Conservation (phyloP, 164 flowering plant species). For the Amborella trichopoda region DNA sequence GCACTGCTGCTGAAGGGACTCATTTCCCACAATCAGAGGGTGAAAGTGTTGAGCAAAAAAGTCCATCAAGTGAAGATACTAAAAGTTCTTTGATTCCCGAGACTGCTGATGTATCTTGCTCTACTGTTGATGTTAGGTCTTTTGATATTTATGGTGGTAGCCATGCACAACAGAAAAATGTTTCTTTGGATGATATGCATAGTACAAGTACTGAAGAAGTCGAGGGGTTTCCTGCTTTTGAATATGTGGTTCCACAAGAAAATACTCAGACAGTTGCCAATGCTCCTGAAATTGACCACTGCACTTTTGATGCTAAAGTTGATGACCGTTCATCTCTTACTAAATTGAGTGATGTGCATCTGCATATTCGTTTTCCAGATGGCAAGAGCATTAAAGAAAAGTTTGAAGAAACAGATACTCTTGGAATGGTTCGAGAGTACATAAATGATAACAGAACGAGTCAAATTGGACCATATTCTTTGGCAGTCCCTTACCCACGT, state of each 20-base stretch:
- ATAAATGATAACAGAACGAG: constrained; percentile 36
- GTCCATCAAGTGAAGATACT: constrained; percentile 9
- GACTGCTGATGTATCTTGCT: not conserved
- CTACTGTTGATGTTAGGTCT: constrained; percentile 10
- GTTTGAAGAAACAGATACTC: constrained; percentile 34
- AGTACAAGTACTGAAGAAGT: not conserved
- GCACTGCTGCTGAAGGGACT: constrained; percentile 11
- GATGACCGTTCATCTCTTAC: constrained; percentile 1
- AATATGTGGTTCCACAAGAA: not conserved
- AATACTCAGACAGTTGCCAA: constrained; percentile 5
- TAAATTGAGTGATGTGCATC: constrained; percentile 34
- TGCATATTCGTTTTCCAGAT: constrained; percentile 57
- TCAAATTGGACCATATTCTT: constrained; percentile 41
- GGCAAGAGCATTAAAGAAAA: constrained; percentile 53
- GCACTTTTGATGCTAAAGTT: constrained; percentile 2
- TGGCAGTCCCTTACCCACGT: constrained; percentile 87
- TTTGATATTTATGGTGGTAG: constrained; percentile 6
- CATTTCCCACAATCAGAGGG: constrained; percentile 3
- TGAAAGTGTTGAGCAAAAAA: constrained; percentile 12
- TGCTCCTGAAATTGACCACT: constrained; percentile 1
- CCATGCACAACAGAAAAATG: constrained; percentile 9
- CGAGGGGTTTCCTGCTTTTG: constrained; percentile 5
- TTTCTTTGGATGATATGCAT: constrained; percentile 7
- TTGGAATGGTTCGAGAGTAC: constrained; percentile 47
- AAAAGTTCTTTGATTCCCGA: constrained; percentile 4